Conservation (phyloP, 257 asterid species). For the Solanum habrochaites region DNA sequence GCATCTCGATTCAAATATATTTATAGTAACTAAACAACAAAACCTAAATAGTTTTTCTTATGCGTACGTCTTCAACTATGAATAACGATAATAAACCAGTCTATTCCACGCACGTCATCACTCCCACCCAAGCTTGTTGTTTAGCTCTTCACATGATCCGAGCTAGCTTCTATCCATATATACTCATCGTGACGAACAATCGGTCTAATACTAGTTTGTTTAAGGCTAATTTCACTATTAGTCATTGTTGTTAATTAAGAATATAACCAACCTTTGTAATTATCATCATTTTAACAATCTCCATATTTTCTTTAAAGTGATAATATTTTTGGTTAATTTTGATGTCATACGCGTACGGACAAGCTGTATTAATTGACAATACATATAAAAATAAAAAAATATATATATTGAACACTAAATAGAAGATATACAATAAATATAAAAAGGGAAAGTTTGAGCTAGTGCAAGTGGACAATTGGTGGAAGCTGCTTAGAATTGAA, state of each 20-base stretch:
- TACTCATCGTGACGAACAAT: neutral
- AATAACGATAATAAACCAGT: neutral
- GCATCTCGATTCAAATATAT: neutral
- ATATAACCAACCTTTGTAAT: neutral
- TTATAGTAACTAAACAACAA: neutral
- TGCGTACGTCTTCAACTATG: neutral
- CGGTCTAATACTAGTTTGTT: neutral
- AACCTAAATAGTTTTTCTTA: neutral
- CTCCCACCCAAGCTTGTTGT: neutral
- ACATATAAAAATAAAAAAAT: too few relatives aligned
- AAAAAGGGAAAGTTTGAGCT: neutral
- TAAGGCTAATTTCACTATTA: neutral
- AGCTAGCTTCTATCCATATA: too few relatives aligned
- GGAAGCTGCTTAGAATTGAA: neutral
- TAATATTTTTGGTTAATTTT: too few relatives aligned
- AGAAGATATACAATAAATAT: neutral
- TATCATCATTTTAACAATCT: neutral
- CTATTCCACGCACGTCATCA: neutral
- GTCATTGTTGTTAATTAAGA: neutral
- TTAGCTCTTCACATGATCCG: neutral
- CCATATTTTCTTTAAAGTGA: neutral
- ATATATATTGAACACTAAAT: too few relatives aligned
- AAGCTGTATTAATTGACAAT: too few relatives aligned
- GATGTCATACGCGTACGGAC: too few relatives aligned
- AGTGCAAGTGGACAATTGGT: neutral